Evolutionary conservation across 306 rosid genomes (phyloP).

Genomic region (Benincasa hispida): DNA sequence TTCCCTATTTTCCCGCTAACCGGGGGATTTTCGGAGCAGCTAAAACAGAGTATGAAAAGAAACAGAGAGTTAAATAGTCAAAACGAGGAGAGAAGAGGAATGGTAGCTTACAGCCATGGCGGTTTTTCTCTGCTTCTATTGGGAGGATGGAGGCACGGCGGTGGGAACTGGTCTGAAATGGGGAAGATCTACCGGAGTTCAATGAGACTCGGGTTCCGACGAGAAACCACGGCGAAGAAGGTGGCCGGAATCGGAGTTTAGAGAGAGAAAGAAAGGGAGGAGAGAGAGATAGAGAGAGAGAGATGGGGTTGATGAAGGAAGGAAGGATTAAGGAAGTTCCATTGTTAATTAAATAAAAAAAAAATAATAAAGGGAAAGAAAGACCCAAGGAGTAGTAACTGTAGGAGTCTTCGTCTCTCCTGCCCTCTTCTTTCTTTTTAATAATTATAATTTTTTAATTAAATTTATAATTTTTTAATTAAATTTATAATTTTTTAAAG

Average conservation of each 20-base stretch:
- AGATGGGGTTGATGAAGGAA: neutral
- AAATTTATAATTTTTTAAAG: too few species aligned
- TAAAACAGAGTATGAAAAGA: neutral
- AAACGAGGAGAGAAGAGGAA: neutral
- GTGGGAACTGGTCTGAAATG: neutral
- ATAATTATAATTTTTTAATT: too few species aligned
- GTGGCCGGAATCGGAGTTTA: neutral
- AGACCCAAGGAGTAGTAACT: neutral
- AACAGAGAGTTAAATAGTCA: neutral
- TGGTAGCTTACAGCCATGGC: constrained; percentile 3
- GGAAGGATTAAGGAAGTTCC: neutral
- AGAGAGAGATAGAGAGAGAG: neutral
- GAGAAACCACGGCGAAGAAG: neutral
- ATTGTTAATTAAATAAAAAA: neutral
- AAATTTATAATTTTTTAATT: too few species aligned
- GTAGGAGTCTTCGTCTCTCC: neutral
- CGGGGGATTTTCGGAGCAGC: neutral
- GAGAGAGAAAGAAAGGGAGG: neutral
- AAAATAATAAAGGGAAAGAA: neutral
- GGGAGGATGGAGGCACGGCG: neutral
- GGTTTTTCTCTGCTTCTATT: neutral
- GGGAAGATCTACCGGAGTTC: neutral
- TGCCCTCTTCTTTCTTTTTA: neutral
- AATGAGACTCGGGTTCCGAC: neutral
- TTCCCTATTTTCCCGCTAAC: neutral